Conservation (phyloP, 306 rosid species). For the Quercus dentata region DNA sequence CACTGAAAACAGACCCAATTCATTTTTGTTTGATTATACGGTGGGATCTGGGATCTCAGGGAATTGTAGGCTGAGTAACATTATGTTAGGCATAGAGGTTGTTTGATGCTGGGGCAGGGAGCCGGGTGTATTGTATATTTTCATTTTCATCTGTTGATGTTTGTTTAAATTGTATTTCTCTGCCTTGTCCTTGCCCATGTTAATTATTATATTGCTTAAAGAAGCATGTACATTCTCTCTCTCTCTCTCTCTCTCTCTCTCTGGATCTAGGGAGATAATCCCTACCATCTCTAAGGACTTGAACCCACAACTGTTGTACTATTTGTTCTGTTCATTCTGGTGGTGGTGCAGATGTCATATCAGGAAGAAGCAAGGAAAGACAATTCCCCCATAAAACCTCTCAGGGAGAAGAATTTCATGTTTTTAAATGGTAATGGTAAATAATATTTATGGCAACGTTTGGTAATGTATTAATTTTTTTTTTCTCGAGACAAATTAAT, state of each 20-base stretch:
- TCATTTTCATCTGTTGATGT: not conserved
- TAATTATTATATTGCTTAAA: not conserved
- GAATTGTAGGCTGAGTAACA: not conserved
- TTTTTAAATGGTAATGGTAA: no score
- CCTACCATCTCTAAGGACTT: no score
- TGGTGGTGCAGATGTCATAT: no score
- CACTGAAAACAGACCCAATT: not conserved
- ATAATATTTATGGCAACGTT: no score
- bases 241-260: not conserved
- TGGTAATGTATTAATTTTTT: no score
- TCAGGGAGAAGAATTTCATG: no score
- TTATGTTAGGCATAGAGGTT: not conserved
- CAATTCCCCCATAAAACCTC: no score
- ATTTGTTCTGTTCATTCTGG: no score
- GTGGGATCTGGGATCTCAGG: not conserved
- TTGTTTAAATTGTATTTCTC: constrained; percentile 2
- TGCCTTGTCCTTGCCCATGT: not conserved
- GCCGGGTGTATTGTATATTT: not conserved
- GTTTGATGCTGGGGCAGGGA: not conserved
- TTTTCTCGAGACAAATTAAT: no score
- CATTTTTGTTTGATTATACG: not conserved
- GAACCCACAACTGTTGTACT: no score
- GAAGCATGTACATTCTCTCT: not conserved
- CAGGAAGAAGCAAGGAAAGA: no score
- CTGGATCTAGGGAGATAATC: no score